Evolutionary conservation across 2,329 filamentous ascomycete genomes (phyloP).

Genomic region (Ceratocystis papillata): DNA sequence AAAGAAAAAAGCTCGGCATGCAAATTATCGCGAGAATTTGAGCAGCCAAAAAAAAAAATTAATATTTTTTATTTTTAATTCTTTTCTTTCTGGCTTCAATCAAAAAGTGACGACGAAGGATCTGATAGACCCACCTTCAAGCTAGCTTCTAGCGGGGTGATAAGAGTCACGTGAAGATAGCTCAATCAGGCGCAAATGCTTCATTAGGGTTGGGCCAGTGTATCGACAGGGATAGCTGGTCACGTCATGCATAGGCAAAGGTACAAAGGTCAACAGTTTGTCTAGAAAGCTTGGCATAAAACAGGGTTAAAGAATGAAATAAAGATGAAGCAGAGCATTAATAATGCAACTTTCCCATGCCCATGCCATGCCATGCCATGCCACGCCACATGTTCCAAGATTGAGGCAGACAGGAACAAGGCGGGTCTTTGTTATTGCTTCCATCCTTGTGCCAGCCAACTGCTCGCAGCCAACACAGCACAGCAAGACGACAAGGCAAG

Average conservation of each 20-base stretch:
- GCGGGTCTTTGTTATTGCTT: background rate
- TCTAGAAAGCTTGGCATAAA: too few relatives aligned
- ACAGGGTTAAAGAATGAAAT: too few relatives aligned
- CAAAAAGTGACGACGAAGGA: constrained; percentile 23
- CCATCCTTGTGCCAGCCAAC: background rate
- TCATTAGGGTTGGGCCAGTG: background rate
- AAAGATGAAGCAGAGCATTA: background rate
- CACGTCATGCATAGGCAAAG: background rate
- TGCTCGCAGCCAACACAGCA: background rate
- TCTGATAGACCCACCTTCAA: constrained; percentile 17
- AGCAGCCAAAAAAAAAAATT: background rate
- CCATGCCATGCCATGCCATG: too few relatives aligned
- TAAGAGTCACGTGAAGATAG: constrained; percentile 24
- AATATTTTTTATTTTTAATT: background rate
- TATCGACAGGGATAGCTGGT: background rate
- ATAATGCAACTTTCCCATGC: background rate
- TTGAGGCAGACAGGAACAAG: background rate
- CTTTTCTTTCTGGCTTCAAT: constrained; percentile 15
- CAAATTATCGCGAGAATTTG: background rate
- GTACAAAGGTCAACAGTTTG: background rate
- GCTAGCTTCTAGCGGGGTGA: constrained; percentile 21
- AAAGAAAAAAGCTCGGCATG: background rate
- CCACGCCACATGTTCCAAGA: too few relatives aligned
- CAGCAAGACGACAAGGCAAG: background rate
- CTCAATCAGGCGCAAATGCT: too few relatives aligned